Evolutionary conservation across 768 basidiomycete species (phyloP).

Genomic region (Dictyophora rubrovolvata): DNA sequence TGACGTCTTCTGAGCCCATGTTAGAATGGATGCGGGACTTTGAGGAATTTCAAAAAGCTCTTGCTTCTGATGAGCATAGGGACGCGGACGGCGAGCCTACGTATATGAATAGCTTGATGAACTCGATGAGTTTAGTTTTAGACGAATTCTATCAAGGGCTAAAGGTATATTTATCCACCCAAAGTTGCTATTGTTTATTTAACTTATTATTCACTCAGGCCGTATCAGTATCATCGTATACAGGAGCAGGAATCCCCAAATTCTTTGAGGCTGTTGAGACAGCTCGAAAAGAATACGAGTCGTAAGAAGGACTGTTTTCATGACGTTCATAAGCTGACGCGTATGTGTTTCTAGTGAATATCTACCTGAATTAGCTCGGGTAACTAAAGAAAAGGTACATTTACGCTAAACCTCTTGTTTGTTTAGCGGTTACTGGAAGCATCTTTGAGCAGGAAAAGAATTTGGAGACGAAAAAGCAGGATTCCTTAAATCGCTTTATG

Average conservation of each 20-base stretch:
- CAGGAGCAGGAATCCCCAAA: conserved; percentile 85
- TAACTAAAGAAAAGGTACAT: conserved; percentile 27
- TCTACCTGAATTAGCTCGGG: conserved; percentile 75
- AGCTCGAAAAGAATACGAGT: conserved; percentile 80
- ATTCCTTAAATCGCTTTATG: conserved; percentile 70
- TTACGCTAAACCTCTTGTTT: background rate
- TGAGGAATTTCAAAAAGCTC: conserved; percentile 84
- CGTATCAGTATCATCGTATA: conserved; percentile 92
- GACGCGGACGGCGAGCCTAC: conserved; percentile 86
- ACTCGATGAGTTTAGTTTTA: conserved; percentile 94
- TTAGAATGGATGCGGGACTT: conserved; percentile 98
- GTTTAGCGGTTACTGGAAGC: background rate
- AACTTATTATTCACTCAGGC: conserved; percentile 38
- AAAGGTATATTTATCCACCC: conserved; percentile 39
- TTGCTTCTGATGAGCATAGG: conserved; percentile 58
- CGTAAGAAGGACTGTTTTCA: conserved; percentile 34
- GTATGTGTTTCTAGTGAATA: conserved; percentile 65
- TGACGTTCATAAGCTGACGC: background rate
- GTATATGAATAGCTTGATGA: conserved; percentile 98
- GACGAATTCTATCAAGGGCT: conserved; percentile 98
- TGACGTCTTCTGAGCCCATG: conserved; percentile 81
- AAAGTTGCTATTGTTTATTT: background rate
- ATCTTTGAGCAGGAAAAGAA: conserved; percentile 44
- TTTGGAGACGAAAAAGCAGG: conserved; percentile 56
- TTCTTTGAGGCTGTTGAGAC: conserved; percentile 90